Percentiles rank a stretch among this genome's conserved stretches.
Conservation (phyloP, 441 rosid genomes). For the Manihot esculenta region DNA sequence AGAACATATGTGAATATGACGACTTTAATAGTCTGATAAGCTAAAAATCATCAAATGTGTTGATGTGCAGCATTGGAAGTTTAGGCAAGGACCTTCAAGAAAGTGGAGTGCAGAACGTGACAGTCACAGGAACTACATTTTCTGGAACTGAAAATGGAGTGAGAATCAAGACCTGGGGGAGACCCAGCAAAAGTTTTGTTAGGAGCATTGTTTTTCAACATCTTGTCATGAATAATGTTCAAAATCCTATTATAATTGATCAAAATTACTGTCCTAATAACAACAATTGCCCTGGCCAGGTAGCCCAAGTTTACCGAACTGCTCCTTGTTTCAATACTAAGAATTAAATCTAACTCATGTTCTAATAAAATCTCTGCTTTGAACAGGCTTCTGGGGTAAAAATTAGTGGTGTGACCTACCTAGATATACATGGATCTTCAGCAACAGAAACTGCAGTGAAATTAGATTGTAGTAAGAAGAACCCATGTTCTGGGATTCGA, state of each 20-base stretch:
- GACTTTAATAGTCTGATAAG: neutral
- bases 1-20: neutral
- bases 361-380: neutral
- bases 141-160: constrained; percentile 59
- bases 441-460: constrained; percentile 42
- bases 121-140: constrained; percentile 43
- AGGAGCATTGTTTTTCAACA: constrained; percentile 43
- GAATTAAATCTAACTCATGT: no score
- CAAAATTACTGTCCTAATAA: constrained; percentile 55
- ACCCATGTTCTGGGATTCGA: constrained; percentile 42
- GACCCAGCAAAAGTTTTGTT: constrained; percentile 39
- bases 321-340: neutral
- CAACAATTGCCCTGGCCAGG: constrained; percentile 54
- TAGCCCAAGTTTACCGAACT: neutral
- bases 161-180: constrained; percentile 67
- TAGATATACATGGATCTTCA: constrained; percentile 46
- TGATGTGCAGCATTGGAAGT: constrained; percentile 52
- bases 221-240: constrained; percentile 39
- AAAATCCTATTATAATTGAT: constrained; percentile 56
- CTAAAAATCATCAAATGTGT: neutral
- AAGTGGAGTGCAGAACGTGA: constrained; percentile 52
- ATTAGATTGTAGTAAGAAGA: constrained; percentile 39
- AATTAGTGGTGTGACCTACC: constrained; percentile 51
- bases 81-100: constrained; percentile 45
- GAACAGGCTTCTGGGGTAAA: constrained; percentile 49